Base-by-base conservation (phyloP, 1,284 basidiomycete genomes). In the Ceratobasidium sp. region DNA sequence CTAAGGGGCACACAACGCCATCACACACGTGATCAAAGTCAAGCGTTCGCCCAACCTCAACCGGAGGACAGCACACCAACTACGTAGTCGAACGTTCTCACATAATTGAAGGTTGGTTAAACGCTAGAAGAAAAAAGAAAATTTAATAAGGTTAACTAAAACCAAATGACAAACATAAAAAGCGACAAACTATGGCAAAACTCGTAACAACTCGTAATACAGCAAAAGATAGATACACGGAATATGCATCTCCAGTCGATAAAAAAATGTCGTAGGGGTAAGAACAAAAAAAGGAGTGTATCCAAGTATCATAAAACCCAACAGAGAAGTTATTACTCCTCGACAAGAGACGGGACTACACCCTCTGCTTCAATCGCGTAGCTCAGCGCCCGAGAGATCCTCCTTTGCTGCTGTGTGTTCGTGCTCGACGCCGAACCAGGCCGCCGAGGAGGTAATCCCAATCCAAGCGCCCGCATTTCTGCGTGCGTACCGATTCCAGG, bases 171-270 rank as follows among this genome's bases (percentile, higher is more conserved):
- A 59, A 22, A 56, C 37, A 56, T 22, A 56, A 46, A 51, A 37
- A 46, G 56, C n/a, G 24, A 16, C 22, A 31, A 37, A 39, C 19
- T 56, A 66, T 34, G 64, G 31, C 64, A 27, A 29, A 39, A 39
- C n/a, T 59, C 58, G 58, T 59, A 59, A 29, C 22, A 59, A 59
- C 58, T 59, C 58, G 65, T 69, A 69, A 69, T 69, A 59, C 58
- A 59, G 56, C 53, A 69, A 39, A 22, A 54, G 34, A 46, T 27
- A 56, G 65, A 69, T 69, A 69, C 65, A 69, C 65, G 29, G n/a
- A 39, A 66, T 39, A 53, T 51, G 34, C 49, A 39, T 16, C 39
- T 41, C 41, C 34, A 19, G 65, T 51, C 37, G 34, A 37, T 37
- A 27, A 19, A 29, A 29, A 34, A 19, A 53, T 66, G 49, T 34